These are phyloP conservation scores for Neodidymelliopsis sp. DNA, from an alignment of 2,329 filamentous ascomycete species.

Conservation along the genomic window DNA sequence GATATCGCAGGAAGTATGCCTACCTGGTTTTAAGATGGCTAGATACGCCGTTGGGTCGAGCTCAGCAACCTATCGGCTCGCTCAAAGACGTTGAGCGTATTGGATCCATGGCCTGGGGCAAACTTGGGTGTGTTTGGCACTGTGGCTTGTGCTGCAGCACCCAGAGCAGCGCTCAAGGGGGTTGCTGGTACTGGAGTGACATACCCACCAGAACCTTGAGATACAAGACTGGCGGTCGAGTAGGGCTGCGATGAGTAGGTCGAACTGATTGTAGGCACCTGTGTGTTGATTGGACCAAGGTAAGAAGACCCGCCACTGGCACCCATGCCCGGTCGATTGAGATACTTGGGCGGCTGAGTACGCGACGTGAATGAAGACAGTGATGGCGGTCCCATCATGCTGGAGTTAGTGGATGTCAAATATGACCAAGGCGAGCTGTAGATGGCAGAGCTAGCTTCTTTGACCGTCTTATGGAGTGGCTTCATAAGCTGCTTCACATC, in stretches of 20 bases:
- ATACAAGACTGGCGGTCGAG: constrained; percentile 36
- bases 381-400: constrained; percentile 39
- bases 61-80: constrained; percentile 45
- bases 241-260: constrained; percentile 39
- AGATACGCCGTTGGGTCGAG: constrained; percentile 41
- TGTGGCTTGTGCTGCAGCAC: constrained; percentile 88
- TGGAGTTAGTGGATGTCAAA: constrained; percentile 52
- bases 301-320: constrained; percentile 35
- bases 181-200: constrained; percentile 77
- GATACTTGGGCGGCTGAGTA: constrained; percentile 43
- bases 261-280: constrained; percentile 40
- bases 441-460: constrained; percentile 79
- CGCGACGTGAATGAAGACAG: constrained; percentile 47
- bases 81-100: constrained; percentile 46
- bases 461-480: constrained; percentile 82
- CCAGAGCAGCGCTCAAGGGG: constrained; percentile 85
- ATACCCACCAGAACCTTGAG: constrained; percentile 52
- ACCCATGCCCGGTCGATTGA: constrained; percentile 36
- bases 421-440: constrained; percentile 69
- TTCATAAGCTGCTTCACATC: constrained; percentile 78
- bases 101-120: constrained; percentile 28
- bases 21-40: not conserved
- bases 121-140: constrained; percentile 67
- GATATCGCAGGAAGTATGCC: too few relatives aligned
- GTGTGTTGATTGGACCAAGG: constrained; percentile 48